These are phyloP conservation scores for Stephanodiscus triporus DNA, from an alignment of 108 stramenopile genomes.

Conservation along the genomic window DNA sequence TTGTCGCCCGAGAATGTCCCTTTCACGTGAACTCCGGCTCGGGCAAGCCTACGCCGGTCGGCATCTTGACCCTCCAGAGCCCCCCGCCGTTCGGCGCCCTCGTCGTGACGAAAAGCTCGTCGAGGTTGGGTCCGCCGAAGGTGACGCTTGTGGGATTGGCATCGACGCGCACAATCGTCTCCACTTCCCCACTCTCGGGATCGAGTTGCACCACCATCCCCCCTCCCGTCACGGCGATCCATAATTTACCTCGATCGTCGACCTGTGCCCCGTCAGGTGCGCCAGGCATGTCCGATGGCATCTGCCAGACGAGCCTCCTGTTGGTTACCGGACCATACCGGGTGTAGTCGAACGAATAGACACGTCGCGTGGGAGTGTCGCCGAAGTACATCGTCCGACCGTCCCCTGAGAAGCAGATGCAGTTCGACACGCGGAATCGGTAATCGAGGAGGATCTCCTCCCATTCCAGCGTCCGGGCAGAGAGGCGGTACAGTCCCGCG, in stretches of 20 bases:
- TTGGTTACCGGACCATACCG: conserved; percentile 38
- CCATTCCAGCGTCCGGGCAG: conserved; percentile 25
- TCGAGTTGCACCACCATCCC: conserved; percentile 58
- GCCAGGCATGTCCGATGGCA: conserved; percentile 55
- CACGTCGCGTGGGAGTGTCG: conserved; percentile 68
- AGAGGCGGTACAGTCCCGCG: conserved; percentile 61
- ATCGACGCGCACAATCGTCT: conserved; percentile 57
- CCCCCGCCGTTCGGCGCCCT: conserved; percentile 72
- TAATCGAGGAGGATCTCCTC: conserved; percentile 54
- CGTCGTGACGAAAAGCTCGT: conserved; percentile 75
- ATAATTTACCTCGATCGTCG: conserved; percentile 62
- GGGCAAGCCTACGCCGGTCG: conserved; percentile 66
- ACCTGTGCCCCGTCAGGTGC: conserved; percentile 74
- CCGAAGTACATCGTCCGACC: conserved; percentile 65
- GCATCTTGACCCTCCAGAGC: conserved; percentile 66
- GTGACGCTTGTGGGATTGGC: conserved; percentile 67
- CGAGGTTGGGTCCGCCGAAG: conserved; percentile 64
- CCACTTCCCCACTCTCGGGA: conserved; percentile 46
- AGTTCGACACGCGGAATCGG: conserved; percentile 65
- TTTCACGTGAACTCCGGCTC: conserved; percentile 62
- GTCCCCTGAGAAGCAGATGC: conserved; percentile 67
- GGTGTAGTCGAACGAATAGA: conserved; percentile 74
- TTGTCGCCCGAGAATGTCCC: too few relatives aligned
- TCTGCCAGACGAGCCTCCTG: conserved; percentile 58
- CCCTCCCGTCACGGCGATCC: conserved; percentile 70